A percentile compares a stretch with the other conserved stretches of the same genome.
These are phyloP conservation scores for Filosporella fistucella DNA, from an alignment of 495 filamentous ascomycete species.

Conservation along the genomic window DNA sequence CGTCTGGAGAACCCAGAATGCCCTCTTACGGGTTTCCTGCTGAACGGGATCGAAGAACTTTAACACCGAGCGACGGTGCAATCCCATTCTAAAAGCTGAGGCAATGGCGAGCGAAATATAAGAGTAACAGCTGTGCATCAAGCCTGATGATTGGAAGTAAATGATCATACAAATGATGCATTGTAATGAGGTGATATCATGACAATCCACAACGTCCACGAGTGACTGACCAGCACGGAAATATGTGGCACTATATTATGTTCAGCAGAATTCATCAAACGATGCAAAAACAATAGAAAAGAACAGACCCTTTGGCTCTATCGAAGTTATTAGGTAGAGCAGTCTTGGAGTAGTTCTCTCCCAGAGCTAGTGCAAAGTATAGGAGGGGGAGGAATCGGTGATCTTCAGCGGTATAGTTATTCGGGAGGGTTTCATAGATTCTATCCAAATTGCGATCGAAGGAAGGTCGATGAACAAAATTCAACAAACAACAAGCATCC, in stretches of 20 bases:
- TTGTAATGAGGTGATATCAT: slow-evolving; percentile 63
- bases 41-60: slow-evolving; percentile 63
- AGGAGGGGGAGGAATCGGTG: slow-evolving; percentile 64
- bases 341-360: slow-evolving; percentile 53
- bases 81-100: slow-evolving; percentile 63
- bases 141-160: slow-evolving; percentile 69
- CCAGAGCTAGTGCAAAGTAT: slow-evolving; percentile 63
- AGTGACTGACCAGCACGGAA: slow-evolving; percentile 65
- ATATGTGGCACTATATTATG: slow-evolving; percentile 54
- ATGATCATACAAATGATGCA: slow-evolving; percentile 70
- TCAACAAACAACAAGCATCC: slow-evolving; percentile 61
- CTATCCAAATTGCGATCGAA: slow-evolving; percentile 60
- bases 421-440: slow-evolving; percentile 55
- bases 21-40: slow-evolving; percentile 61
- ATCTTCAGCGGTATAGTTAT: slow-evolving; percentile 59
- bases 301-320: slow-evolving; percentile 67
- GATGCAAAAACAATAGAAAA: background rate
- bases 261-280: background rate
- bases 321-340: slow-evolving; percentile 51
- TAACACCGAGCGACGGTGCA: slow-evolving; percentile 51
- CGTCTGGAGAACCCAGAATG: slow-evolving; percentile 71
- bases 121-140: slow-evolving; percentile 72
- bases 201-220: slow-evolving; percentile 67
- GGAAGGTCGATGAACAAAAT: slow-evolving; percentile 64
- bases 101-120: slow-evolving; percentile 68